A percentile compares a stretch with the other conserved stretches of the same genome.
Conservation (phyloP, 2,329 filamentous ascomycete genomes). For the Nemania abortiva region DNA sequence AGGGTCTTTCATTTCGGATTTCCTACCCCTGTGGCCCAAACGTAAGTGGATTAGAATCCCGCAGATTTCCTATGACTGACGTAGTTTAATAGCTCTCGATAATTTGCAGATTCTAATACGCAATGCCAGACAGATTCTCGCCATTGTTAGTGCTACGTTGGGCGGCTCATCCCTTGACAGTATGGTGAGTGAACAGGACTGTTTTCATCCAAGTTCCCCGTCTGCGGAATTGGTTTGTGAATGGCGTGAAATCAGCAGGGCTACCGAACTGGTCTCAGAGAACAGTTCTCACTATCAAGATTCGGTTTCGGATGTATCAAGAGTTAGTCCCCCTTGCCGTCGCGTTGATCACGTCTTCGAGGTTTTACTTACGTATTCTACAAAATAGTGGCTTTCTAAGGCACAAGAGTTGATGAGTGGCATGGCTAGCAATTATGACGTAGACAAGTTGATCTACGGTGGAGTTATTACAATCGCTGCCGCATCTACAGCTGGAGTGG, state of each 20-base stretch:
- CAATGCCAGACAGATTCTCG: slow-evolving; percentile 85
- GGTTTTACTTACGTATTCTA: slow-evolving; percentile 27
- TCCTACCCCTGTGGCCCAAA: slow-evolving; percentile 80
- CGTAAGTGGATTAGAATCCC: slow-evolving; percentile 57
- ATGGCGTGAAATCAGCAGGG: slow-evolving; percentile 65
- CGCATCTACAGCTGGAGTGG: slow-evolving; percentile 37
- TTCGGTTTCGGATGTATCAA: slow-evolving; percentile 60
- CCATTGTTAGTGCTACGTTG: slow-evolving; percentile 81
- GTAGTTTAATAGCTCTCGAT: slow-evolving; percentile 46
- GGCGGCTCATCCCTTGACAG: slow-evolving; percentile 59
- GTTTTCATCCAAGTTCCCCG: slow-evolving; percentile 56
- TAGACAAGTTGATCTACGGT: slow-evolving; percentile 69
- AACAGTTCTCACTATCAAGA: slow-evolving; percentile 19
- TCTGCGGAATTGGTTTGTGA: slow-evolving; percentile 75
- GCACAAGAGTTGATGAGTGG: slow-evolving; percentile 86
- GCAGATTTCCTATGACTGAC: slow-evolving; percentile 32
- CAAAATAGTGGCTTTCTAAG: slow-evolving; percentile 70
- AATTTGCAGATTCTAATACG: slow-evolving; percentile 75
- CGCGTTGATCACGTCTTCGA: not conserved
- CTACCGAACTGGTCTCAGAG: slow-evolving; percentile 28
- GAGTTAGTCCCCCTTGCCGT: slow-evolving; percentile 49
- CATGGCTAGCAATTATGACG: slow-evolving; percentile 92
- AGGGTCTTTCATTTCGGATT: slow-evolving; percentile 83
- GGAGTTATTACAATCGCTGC: slow-evolving; percentile 55
- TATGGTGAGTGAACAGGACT: slow-evolving; percentile 42